A percentile compares a stretch with the other conserved stretches of the same genome.
Evolutionary conservation across 257 asterid species (phyloP).

Genomic region (Catharanthus roseus): DNA sequence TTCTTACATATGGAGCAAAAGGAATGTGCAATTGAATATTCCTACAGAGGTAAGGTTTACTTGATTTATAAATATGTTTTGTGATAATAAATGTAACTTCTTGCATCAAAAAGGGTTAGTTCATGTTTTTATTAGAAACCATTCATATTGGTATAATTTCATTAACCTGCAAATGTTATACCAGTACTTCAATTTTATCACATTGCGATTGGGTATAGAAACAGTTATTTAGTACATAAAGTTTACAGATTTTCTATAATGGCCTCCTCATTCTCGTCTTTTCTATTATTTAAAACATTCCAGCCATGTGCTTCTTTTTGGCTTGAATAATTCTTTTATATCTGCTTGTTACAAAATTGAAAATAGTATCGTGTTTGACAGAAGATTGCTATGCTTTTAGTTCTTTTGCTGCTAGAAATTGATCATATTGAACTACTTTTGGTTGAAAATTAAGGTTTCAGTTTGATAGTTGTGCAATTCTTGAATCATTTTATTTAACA

Average conservation of each 20-base stretch:
- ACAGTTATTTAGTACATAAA: too few species aligned
- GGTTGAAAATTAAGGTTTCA: too few species aligned
- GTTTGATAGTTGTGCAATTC: too few species aligned
- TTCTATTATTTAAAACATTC: too few species aligned
- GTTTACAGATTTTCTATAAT: too few species aligned
- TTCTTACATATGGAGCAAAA: constrained; percentile 7
- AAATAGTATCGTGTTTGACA: background rate
- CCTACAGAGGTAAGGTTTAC: constrained; percentile 8
- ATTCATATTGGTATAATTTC: background rate
- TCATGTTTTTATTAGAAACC: background rate
- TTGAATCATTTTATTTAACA: too few species aligned
- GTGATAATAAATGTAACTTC: background rate
- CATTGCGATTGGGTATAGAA: too few species aligned
- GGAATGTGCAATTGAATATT: constrained; percentile 11
- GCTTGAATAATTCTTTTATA: background rate
- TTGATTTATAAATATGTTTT: background rate
- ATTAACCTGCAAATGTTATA: background rate
- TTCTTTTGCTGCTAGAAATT: background rate
- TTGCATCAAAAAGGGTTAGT: background rate
- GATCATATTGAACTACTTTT: too few species aligned
- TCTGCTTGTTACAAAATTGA: background rate
- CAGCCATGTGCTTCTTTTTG: background rate
- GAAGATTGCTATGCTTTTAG: background rate
- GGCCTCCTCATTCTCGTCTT: too few species aligned
- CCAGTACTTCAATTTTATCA: background rate